These are phyloP conservation scores for Lentinula boryana DNA, from an alignment of 768 basidiomycete species.

Conservation along the genomic window DNA sequence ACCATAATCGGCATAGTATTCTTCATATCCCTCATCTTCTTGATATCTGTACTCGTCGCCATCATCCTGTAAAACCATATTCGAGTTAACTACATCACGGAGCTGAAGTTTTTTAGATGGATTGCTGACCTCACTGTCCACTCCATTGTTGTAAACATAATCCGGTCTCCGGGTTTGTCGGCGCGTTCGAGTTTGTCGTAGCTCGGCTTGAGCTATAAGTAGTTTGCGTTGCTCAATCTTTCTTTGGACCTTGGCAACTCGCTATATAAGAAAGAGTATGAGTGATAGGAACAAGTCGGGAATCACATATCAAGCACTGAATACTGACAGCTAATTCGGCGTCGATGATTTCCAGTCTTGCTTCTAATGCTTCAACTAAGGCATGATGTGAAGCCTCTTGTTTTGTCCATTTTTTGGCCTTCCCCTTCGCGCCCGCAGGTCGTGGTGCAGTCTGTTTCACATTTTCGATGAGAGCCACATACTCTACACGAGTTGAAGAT, in stretches of 20 bases:
- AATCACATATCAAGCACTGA: background rate
- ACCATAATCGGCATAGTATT: constrained; percentile 40
- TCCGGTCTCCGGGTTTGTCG: constrained; percentile 68
- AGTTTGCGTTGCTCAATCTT: constrained; percentile 64
- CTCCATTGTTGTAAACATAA: constrained; percentile 70
- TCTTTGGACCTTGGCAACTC: constrained; percentile 62
- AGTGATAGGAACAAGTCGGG: background rate
- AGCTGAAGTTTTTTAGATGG: constrained; percentile 6
- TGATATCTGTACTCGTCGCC: constrained; percentile 62
- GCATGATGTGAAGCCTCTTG: constrained; percentile 54
- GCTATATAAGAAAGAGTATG: constrained; percentile 34
- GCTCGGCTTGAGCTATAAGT: constrained; percentile 67
- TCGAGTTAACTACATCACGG: constrained; percentile 15
- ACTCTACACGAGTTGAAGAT: constrained; percentile 70
- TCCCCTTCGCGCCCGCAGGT: constrained; percentile 33
- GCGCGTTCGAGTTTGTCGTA: constrained; percentile 75
- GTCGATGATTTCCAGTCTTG: constrained; percentile 60
- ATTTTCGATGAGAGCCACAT: constrained; percentile 54
- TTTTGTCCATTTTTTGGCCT: constrained; percentile 46
- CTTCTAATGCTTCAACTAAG: constrained; percentile 58
- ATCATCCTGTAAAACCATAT: constrained; percentile 42
- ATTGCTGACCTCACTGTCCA: constrained; percentile 58
- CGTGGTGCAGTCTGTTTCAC: constrained; percentile 49
- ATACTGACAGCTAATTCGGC: constrained; percentile 64
- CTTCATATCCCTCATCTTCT: constrained; percentile 64